Conservation (phyloP, 352 stramenopile species). For the Globisporangium irregulare region DNA sequence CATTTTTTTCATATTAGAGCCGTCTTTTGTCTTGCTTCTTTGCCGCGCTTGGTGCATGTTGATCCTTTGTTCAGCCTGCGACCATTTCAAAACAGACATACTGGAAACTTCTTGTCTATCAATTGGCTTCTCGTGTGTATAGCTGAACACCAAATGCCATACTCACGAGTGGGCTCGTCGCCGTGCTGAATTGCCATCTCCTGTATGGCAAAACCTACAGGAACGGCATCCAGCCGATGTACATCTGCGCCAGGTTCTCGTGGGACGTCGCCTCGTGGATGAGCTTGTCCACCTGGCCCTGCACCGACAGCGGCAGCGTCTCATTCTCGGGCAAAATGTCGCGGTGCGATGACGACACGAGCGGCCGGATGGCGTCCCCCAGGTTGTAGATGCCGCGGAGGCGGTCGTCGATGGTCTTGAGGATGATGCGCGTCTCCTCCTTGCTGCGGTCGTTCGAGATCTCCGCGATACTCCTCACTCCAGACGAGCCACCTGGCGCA, state of each 20-base stretch:
- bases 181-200: background rate
- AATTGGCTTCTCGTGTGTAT: background rate
- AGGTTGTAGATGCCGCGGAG: constrained; percentile 93
- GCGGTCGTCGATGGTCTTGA: constrained; percentile 90
- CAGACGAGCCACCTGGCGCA: constrained; percentile 14
- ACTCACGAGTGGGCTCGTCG: background rate
- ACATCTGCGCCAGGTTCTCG: constrained; percentile 94
- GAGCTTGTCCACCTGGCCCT: constrained; percentile 92
- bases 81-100: background rate
- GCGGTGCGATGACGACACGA: constrained; percentile 64
- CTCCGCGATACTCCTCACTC: constrained; percentile 36
- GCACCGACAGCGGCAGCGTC: constrained; percentile 90
- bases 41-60: background rate
- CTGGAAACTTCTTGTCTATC: background rate
- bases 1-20: constrained; percentile 4
- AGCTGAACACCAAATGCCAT: background rate
- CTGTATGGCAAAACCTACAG: constrained; percentile 30
- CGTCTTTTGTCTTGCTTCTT: background rate
- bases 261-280: constrained; percentile 91
- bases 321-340: constrained; percentile 74
- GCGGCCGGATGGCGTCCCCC: constrained; percentile 65
- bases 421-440: constrained; percentile 80
- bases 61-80: background rate
- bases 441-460: constrained; percentile 78
- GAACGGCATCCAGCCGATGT: constrained; percentile 95